Evolutionary conservation across 306 rosid genomes (phyloP), one percentile per base, ranked within the genome.

Genomic region (Parietaria judaica): DNA sequence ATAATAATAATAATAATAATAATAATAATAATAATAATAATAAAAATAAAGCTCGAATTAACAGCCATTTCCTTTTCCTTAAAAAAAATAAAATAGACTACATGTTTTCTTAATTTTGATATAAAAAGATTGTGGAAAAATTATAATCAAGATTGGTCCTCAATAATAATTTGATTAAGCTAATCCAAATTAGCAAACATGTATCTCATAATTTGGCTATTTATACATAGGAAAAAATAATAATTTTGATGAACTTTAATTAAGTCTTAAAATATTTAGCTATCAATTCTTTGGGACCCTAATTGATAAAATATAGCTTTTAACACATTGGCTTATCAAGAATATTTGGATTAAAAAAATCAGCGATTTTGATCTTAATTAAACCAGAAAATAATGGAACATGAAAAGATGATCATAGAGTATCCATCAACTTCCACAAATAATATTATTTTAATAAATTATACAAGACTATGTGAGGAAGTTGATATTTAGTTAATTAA

Each of bases 281-380:
- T 67, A 55, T 68, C 66, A 61, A 74, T 65, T 58, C 54, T 48
- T 45, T 51, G 64, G 58, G 53, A 58, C 64, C 60, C 14, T 5
- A 53, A 15, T 56, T 38, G 36, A 58, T 74, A 43, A 56, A 51
- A 71, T 62, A 51, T 4, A 51, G 11, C 64, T 61, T 63, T 70
- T 58, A 61, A 35, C 54, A 70, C 14, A 50, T 17, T 7, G 8
- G 51, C 51, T n/a, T n/a, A 7, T 49, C 5, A 49, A 0, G 53
- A 49, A n/a, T 49, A 10, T 4, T 46, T 46, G 8, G 11, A 46
- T 46, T 10, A 10, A 49, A 4, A 49, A 49, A 49, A 49, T 11
- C 48, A 23, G 14, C 43, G 12, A 41, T 54, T 61, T 63, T 65
- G 14, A 35, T 8, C 61, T 44, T 56, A 58, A 45, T 65, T 23